Evolutionary conservation across 73 alveolate genomes (phyloP), one percentile per base, ranked within the genome.

Genomic region (Uronychia setigera): DNA sequence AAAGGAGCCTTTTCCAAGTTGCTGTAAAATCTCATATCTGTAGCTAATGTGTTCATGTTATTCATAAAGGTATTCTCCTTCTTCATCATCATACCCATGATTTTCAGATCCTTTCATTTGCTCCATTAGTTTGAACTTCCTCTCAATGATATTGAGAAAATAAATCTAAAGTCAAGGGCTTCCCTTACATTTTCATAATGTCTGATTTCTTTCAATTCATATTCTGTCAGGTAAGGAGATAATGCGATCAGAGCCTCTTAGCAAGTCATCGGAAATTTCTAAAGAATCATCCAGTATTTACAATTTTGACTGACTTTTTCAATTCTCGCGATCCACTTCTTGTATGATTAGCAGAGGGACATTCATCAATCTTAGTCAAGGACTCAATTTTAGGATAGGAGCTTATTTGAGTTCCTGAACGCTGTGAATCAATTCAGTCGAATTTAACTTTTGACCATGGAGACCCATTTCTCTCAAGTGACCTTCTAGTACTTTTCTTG

Each of bases 1-100:
- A 35, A 90, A 90, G 30, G 91, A 80, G 9, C 96, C 96, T 31
- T 86, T 90, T 25, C 96, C 96, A 0, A 90, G 89, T 75, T 80
- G 82, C 1, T 88, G 79, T 30, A 82, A 29, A n/a, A 93, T 85
- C 81, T 91, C 95, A 87, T 82, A 93, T 57, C 96, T 27, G 82
- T 85, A 93, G 59, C 83, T 89, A 1, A 93, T 58, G 76, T 90
- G 96, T 30, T 93, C 96, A 75, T 82, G 88, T 79, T 76, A 59
- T 31, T 29, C 84, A 35, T 67, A 85, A 26, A 84, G 58, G 46
- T 90, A 90, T 33, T 93, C 97, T 25, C 94, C 85, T 31, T 92
- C 74, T 32, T 93, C 97, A 60, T 88, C 84, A 90, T 98, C 99
- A 76, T 86, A 96, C n/a, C 98, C 98, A 78, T 82, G 59, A 84